Evolutionary conservation across 352 stramenopile species (phyloP).

Genomic region (Phytopythium montanum): DNA sequence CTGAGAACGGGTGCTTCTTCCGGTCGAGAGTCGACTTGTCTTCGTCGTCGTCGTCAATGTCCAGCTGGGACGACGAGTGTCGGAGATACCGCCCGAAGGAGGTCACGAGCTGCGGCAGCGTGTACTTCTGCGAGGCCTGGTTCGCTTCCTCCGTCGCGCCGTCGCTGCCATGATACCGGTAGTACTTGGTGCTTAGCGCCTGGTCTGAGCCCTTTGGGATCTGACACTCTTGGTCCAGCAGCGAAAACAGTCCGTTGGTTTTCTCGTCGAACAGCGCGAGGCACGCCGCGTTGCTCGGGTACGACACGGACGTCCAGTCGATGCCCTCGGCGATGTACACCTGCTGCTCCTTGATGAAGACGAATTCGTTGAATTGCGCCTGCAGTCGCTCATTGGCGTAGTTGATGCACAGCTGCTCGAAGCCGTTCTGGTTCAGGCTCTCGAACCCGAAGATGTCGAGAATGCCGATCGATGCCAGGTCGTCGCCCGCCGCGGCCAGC

Average conservation of each 20-base stretch:
- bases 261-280: conserved; percentile 82
- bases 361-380: conserved; percentile 87
- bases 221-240: conserved; percentile 82
- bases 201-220: conserved; percentile 85
- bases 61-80: conserved; percentile 24
- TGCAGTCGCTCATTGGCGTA: conserved; percentile 86
- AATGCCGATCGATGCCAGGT: conserved; percentile 76
- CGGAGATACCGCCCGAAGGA: conserved; percentile 67
- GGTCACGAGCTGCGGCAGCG: conserved; percentile 50
- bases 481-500: conserved; percentile 30
- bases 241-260: conserved; percentile 67
- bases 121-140: conserved; percentile 46
- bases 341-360: conserved; percentile 84
- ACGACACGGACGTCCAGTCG: conserved; percentile 79
- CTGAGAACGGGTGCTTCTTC: conserved; percentile 58
- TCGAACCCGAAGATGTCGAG: conserved; percentile 91
- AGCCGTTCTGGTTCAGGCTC: conserved; percentile 76
- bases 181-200: conserved; percentile 76
- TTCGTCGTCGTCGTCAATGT: conserved; percentile 38
- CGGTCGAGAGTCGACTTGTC: conserved; percentile 20
- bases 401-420: conserved; percentile 88
- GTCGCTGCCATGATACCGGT: conserved; percentile 55
- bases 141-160: conserved; percentile 22
- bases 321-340: conserved; percentile 83
- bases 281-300: conserved; percentile 79